Evolutionary conservation across 306 rosid species (phyloP).

Genomic region (Carpinus viminea): DNA sequence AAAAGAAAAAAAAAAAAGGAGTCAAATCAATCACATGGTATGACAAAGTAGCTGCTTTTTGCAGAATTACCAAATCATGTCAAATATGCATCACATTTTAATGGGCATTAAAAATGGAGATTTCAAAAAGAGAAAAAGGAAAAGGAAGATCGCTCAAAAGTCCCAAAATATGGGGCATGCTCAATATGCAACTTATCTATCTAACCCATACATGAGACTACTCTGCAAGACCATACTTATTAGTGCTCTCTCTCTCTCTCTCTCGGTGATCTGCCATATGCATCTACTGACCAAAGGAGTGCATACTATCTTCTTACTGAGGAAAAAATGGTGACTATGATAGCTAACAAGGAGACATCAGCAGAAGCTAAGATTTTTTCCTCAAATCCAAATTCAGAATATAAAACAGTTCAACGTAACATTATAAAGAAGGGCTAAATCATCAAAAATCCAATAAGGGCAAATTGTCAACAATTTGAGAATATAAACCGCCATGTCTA

Average conservation of each 20-base stretch:
- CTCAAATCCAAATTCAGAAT: background rate
- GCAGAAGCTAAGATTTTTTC: background rate
- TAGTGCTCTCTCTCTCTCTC: background rate
- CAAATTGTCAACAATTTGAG: background rate
- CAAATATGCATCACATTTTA: background rate
- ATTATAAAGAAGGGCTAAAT: background rate
- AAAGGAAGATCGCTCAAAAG: background rate
- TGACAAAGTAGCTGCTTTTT: background rate
- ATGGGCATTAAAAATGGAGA: background rate
- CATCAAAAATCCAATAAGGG: background rate
- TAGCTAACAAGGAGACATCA: background rate
- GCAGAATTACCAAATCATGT: conserved; percentile 1
- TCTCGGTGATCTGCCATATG: background rate
- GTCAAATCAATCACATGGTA: background rate
- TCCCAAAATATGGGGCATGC: background rate
- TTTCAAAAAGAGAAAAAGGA: no score
- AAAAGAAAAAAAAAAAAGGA: background rate
- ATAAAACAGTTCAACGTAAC: background rate
- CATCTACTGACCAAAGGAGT: background rate
- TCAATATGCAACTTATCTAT: background rate
- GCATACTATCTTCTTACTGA: background rate
- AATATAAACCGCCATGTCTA: background rate
- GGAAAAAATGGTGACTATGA: background rate
- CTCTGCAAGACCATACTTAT: background rate
- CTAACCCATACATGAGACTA: background rate